Evolutionary conservation across 495 filamentous ascomycete species (phyloP).

Genomic region (Letharia columbiana): DNA sequence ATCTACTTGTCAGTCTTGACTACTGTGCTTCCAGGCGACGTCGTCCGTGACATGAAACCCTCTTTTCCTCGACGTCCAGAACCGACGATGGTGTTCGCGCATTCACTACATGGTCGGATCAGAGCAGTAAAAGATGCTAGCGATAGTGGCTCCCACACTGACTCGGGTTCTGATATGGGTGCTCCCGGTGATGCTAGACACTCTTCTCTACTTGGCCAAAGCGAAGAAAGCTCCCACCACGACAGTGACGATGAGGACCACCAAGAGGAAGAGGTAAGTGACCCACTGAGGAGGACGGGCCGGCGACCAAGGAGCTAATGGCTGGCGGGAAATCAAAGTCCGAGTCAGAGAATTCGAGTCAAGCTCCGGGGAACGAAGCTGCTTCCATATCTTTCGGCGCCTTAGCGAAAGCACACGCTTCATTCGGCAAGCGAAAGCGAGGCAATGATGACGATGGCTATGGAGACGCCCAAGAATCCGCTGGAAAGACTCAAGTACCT

Average conservation of each 20-base stretch:
- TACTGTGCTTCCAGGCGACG: background rate
- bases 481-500: slow-evolving; percentile 27
- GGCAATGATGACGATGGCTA: slow-evolving; percentile 14
- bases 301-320: background rate
- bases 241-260: slow-evolving; percentile 26
- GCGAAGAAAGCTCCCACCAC: background rate
- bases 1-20: background rate
- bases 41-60: background rate
- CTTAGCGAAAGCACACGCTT: slow-evolving; percentile 73
- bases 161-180: slow-evolving; percentile 5
- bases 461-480: slow-evolving; percentile 16
- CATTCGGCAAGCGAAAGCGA: slow-evolving; percentile 43
- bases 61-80: background rate
- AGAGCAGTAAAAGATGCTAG: slow-evolving; percentile 2
- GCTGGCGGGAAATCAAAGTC: background rate
- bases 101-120: slow-evolving; percentile 1
- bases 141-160: slow-evolving; percentile 8
- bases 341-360: slow-evolving; percentile 1
- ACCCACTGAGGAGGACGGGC: background rate
- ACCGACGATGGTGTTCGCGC: background rate
- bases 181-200: background rate
- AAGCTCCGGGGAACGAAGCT: slow-evolving; percentile 20
- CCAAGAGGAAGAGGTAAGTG: slow-evolving; percentile 23
- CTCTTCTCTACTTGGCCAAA: background rate
- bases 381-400: slow-evolving; percentile 73